Evolutionary conservation across 1,284 basidiomycete species (phyloP).

Genomic region (Xanthoconium separans): DNA sequence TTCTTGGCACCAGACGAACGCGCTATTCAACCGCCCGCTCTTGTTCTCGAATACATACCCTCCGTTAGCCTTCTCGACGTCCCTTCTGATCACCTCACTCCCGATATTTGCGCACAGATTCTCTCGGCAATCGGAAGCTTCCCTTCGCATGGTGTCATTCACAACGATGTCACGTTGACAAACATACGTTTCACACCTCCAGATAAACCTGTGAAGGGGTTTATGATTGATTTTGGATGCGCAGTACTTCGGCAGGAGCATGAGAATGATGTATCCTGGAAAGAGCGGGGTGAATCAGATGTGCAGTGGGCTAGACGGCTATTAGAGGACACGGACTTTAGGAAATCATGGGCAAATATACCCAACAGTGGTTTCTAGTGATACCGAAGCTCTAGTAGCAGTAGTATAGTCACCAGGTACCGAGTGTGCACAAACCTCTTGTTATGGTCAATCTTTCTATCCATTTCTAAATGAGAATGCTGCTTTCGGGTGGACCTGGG

Average conservation of each 20-base stretch:
- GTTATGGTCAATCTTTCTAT: too few relatives aligned
- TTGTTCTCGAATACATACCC: too few relatives aligned
- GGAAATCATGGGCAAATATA: neutral
- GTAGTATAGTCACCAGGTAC: too few relatives aligned
- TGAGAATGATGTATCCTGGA: neutral
- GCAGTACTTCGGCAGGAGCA: neutral
- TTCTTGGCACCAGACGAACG: conserved; percentile 3
- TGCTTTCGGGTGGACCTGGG: too few relatives aligned
- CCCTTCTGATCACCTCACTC: neutral
- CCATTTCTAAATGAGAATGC: too few relatives aligned
- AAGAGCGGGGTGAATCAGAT: neutral
- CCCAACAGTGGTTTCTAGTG: too few relatives aligned
- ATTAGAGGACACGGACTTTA: neutral
- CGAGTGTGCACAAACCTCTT: too few relatives aligned
- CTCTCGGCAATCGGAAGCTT: neutral
- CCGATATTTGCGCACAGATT: neutral
- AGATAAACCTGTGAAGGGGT: neutral
- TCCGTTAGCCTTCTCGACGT: conserved; percentile 1
- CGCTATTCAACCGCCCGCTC: neutral
- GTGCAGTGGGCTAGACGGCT: neutral
- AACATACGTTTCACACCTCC: conserved; percentile 5
- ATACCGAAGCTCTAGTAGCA: too few relatives aligned
- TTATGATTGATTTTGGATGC: conserved; percentile 6
- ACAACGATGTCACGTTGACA: conserved; percentile 5
- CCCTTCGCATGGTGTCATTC: neutral